Evolutionary conservation across 768 basidiomycete species (phyloP).

Genomic region (Ramaria sp.): DNA sequence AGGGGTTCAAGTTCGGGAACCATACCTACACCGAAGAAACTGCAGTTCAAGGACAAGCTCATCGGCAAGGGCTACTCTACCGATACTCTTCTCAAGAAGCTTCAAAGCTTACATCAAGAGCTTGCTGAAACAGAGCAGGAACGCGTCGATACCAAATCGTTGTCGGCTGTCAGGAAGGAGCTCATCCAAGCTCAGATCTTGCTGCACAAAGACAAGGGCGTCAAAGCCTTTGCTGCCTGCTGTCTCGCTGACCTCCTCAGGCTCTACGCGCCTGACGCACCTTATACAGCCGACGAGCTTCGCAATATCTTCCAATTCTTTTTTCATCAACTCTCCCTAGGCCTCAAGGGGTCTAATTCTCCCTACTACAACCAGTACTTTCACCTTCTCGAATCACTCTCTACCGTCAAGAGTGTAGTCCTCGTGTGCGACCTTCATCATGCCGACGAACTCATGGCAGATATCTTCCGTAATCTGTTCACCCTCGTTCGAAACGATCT

Average conservation of each 20-base stretch:
- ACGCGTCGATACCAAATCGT: conserved; percentile 60
- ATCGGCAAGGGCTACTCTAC: conserved; percentile 65
- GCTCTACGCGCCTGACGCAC: conserved; percentile 94
- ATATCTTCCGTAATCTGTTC: conserved; percentile 80
- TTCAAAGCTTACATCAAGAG: conserved; percentile 67
- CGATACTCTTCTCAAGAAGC: conserved; percentile 77
- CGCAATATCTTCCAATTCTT: conserved; percentile 97
- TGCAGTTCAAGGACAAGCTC: conserved; percentile 72
- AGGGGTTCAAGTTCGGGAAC: background rate
- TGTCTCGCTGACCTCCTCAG: conserved; percentile 91
- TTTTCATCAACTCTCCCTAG: conserved; percentile 69
- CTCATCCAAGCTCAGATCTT: conserved; percentile 72
- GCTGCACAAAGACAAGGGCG: conserved; percentile 90
- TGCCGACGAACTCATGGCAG: conserved; percentile 72
- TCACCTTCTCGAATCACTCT: conserved; percentile 87
- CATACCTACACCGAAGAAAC: conserved; percentile 12
- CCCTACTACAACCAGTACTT: conserved; percentile 90
- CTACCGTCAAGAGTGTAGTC: conserved; percentile 90
- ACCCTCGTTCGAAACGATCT: conserved; percentile 62
- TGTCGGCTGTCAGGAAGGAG: conserved; percentile 62
- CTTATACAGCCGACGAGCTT: conserved; percentile 81
- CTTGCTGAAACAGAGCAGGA: conserved; percentile 86
- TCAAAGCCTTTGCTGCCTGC: conserved; percentile 90
- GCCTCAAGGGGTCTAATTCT: conserved; percentile 65
- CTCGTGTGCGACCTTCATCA: conserved; percentile 86